Conservation (phyloP, 306 rosid species). For the Luffa aegyptiaca region DNA sequence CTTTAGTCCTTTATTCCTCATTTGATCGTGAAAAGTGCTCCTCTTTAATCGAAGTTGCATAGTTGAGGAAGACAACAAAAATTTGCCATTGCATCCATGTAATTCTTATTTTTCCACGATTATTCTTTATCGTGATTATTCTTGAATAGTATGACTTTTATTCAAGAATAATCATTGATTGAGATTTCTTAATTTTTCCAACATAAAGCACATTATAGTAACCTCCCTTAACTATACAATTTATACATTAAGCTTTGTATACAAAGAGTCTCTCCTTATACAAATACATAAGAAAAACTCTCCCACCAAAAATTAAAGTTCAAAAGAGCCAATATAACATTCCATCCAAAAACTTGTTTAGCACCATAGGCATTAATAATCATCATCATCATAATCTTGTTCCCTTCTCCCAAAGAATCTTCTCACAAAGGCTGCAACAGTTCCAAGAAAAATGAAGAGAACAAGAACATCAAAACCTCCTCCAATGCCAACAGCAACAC, state of each 20-base stretch:
- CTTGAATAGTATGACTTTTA: no score
- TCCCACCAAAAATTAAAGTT: background rate
- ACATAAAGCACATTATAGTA: no score
- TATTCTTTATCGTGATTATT: no score
- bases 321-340: background rate
- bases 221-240: background rate
- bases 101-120: no score
- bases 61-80: no score
- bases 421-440: conserved; percentile 67
- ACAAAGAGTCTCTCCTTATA: background rate
- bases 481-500: conserved; percentile 74
- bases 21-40: no score
- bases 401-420: conserved; percentile 50
- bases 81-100: no score
- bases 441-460: conserved; percentile 62
- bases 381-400: conserved; percentile 39
- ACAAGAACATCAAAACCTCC: conserved; percentile 69
- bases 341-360: background rate
- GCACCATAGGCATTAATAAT: conserved; percentile 1
- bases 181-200: no score
- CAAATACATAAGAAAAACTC: background rate
- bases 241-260: background rate
- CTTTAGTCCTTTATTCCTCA: no score
- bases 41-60: no score
- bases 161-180: no score